These are phyloP conservation scores for Penicillium sp. DNA, from an alignment of 2,329 filamentous ascomycete genomes.

Conservation along the genomic window DNA sequence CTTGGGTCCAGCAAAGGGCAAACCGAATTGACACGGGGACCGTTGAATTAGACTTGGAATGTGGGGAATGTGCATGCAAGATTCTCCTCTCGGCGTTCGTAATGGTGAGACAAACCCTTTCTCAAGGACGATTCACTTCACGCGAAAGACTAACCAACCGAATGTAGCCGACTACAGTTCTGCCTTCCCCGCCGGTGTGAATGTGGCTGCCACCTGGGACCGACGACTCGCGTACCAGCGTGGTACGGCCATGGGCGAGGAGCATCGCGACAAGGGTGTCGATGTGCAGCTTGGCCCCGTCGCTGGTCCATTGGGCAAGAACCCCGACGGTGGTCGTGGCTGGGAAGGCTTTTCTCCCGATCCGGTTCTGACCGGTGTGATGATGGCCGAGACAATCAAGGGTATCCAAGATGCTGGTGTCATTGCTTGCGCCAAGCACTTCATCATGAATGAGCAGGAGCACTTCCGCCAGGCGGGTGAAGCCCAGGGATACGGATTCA, in stretches of 20 bases:
- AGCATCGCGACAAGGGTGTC: conserved; percentile 68
- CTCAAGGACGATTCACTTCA: not conserved
- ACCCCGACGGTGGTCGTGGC: conserved; percentile 62
- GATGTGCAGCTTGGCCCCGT: conserved; percentile 73
- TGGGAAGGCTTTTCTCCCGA: conserved; percentile 66
- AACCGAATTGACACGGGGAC: conserved; percentile 1
- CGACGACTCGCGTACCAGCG: conserved; percentile 62
- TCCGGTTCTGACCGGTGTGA: conserved; percentile 66
- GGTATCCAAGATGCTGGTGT: conserved; percentile 78
- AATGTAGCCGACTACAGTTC: conserved; percentile 65
- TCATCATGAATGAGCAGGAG: conserved; percentile 68
- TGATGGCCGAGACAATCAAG: conserved; percentile 65
- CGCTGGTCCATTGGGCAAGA: conserved; percentile 64
- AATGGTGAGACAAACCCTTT: conserved; percentile 41
- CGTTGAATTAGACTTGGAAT: conserved; percentile 47
- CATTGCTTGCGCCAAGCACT: conserved; percentile 78
- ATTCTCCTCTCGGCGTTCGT: conserved; percentile 75
- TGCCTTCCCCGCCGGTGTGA: conserved; percentile 72
- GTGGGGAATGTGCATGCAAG: conserved; percentile 74
- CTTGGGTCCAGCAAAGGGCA: conserved; percentile 1
- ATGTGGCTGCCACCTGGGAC: conserved; percentile 78
- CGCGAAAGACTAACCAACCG: not conserved
- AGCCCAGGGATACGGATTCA: conserved; percentile 54
- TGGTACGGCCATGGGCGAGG: conserved; percentile 66
- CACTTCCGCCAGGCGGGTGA: conserved; percentile 60